Evolutionary conservation across 768 basidiomycete genomes (phyloP).

Genomic region (Gloeophyllum trabeum): DNA sequence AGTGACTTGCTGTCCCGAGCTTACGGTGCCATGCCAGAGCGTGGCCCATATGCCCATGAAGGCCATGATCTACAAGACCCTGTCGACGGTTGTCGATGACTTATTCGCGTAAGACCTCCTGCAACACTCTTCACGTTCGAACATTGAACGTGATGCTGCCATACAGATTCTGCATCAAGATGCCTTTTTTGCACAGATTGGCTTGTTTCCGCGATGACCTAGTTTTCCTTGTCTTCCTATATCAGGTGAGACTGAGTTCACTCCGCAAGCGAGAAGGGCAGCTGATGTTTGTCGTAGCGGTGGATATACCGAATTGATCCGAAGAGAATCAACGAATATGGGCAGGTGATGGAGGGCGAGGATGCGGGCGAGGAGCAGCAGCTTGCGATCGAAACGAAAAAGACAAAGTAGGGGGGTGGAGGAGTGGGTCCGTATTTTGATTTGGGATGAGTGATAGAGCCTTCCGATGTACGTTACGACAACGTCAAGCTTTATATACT

Average conservation of each 20-base stretch:
- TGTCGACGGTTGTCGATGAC: conserved; percentile 87
- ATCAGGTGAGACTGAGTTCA: conserved; percentile 46
- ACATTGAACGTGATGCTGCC: not conserved
- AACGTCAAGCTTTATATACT: no score
- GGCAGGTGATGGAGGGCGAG: conserved; percentile 62
- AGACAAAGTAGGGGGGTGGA: conserved; percentile 24
- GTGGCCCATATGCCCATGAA: conserved; percentile 99
- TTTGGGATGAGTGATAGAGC: no score
- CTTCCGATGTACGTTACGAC: no score
- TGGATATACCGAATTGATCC: conserved; percentile 98
- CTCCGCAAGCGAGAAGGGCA: no score
- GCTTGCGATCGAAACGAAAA: conserved; percentile 21
- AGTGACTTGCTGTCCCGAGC: not conserved
- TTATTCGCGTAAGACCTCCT: conserved; percentile 62
- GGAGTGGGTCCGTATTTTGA: no score
- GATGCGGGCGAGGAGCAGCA: conserved; percentile 25
- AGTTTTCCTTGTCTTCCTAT: conserved; percentile 85
- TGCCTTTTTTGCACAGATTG: conserved; percentile 90
- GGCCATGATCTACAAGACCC: conserved; percentile 91
- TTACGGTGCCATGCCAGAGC: conserved; percentile 36
- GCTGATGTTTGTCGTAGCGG: no score
- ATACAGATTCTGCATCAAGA: conserved; percentile 83
- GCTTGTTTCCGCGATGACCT: conserved; percentile 87
- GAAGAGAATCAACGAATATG: conserved; percentile 93
- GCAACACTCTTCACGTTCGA: conserved; percentile 4